Base-by-base conservation (phyloP, 1,284 basidiomycete genomes). In the Ustilago sp. region DNA sequence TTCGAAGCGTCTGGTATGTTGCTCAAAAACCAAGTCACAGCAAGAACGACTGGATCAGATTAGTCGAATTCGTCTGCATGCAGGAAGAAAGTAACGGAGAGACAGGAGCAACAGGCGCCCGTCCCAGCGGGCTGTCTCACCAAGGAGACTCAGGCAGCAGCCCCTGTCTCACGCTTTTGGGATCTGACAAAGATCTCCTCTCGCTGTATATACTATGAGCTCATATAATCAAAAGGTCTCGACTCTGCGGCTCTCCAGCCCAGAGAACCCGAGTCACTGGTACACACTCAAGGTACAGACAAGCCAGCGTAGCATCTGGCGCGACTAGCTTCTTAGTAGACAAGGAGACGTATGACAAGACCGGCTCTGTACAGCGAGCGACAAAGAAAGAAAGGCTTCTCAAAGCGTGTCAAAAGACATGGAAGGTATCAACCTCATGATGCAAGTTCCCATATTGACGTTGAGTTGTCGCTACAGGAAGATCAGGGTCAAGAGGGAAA, bases 81-180 rank as follows among this genome's bases (percentile, higher is more conserved):
- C 48, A 50, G 28, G 11, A 28, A 45, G 31, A 50, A 12, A 11
- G 23, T 4, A 7, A 31, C 23, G n/a, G 28, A 31, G 23, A 28
- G 19, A 8, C 19, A 13, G 47, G 8, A 7, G 12, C 8, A 23
- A 48, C 7, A 48, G 45, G 23, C 45, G 45, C 45, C n/a, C 23
- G 45, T 23, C 15, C 3, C 11, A 45, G n/a, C 43, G 43, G 31
- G 28, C 23, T 53, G 51, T 53, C 15, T 53, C 51, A 53, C 43
- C n/a, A 4, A 45, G 8, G 43, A 8, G 43, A 23, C 43, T 45
- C n/a, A 45, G 43, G 17, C 23, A 19, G 48, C 32, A 19, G 17
- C 51, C 48, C 48, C 51, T 53, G 51, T 53, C 51, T 53, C 19
- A n/a, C n/a, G n/a, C 9, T 28, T 50, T 50, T 11, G 31, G n/a